Percentiles rank a stretch among this genome's conserved stretches.
Evolutionary conservation across 139 green algal species (phyloP).

Genomic region (Tetradesmus obliquus): DNA sequence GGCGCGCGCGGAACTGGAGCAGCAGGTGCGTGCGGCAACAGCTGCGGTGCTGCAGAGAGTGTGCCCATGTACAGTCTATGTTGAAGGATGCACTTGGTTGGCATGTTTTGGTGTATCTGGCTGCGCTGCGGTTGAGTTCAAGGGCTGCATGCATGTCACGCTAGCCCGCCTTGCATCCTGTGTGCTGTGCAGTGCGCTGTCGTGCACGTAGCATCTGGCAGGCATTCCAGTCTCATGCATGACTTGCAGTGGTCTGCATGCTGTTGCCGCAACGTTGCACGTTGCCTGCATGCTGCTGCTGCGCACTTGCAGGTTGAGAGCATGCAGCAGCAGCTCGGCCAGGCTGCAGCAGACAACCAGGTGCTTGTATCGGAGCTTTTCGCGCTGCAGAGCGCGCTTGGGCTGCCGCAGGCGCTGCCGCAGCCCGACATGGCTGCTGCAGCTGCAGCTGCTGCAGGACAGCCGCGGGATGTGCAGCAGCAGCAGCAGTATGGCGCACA

Average conservation of each 20-base stretch:
- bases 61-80: neutral
- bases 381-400: conserved; percentile 16
- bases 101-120: neutral
- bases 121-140: neutral
- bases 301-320: neutral
- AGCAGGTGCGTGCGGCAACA: neutral
- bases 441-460: neutral
- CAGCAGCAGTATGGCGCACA: neutral
- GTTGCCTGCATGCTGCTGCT: neutral
- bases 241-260: neutral
- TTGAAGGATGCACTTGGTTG: neutral
- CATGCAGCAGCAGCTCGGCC: neutral
- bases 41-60: neutral
- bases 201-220: neutral
- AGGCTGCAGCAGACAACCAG: conserved; percentile 17
- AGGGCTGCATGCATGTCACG: neutral
- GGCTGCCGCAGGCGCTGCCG: conserved; percentile 28
- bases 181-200: neutral
- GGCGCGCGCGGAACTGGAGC: conserved; percentile 10
- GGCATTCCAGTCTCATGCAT: neutral
- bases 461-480: neutral
- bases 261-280: neutral
- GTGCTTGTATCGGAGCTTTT: neutral
- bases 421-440: neutral
- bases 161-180: neutral